Conservation (phyloP, 352 stramenopile genomes). For the Pythium phragmiticola region DNA sequence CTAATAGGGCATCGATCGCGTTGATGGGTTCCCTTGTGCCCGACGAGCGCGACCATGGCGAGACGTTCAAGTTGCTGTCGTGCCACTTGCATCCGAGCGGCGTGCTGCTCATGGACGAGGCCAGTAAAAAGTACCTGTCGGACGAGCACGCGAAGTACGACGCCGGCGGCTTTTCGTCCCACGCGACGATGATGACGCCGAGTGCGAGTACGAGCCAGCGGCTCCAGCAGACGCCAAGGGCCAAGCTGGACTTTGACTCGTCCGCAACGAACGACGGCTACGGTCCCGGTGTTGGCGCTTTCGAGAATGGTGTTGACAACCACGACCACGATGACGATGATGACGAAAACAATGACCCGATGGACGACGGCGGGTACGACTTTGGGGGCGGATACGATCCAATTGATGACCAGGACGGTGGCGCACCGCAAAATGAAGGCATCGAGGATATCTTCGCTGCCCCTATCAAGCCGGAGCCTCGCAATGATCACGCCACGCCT, state of each 20-base stretch:
- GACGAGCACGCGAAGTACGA: constrained; percentile 15
- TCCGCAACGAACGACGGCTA: constrained; percentile 21
- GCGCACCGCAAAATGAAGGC: neutral
- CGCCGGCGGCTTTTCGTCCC: neutral
- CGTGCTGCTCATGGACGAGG: constrained; percentile 76
- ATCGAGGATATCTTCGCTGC: constrained; percentile 20
- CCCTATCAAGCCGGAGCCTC: constrained; percentile 24
- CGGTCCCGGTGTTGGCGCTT: constrained; percentile 15
- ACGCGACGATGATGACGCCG: neutral
- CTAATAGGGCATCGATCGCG: constrained; percentile 58
- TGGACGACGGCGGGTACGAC: constrained; percentile 27
- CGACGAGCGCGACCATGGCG: constrained; percentile 72
- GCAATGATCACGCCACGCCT: neutral
- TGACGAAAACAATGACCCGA: constrained; percentile 27
- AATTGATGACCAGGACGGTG: constrained; percentile 28
- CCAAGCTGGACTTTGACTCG: constrained; percentile 28
- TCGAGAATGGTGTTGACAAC: no score
- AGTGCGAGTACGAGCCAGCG: constrained; percentile 1
- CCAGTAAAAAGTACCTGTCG: constrained; percentile 67
- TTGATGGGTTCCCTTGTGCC: constrained; percentile 81
- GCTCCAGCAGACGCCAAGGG: constrained; percentile 26
- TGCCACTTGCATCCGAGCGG: constrained; percentile 71
- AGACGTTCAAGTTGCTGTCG: constrained; percentile 85
- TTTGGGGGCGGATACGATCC: constrained; percentile 32
- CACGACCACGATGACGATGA: constrained; percentile 28